Percentiles rank a stretch among this genome's conserved stretches.
phyloP scores from a whole-genome alignment of 352 stramenopile genomes.

The Phytophthora chlamydospora region DNA sequence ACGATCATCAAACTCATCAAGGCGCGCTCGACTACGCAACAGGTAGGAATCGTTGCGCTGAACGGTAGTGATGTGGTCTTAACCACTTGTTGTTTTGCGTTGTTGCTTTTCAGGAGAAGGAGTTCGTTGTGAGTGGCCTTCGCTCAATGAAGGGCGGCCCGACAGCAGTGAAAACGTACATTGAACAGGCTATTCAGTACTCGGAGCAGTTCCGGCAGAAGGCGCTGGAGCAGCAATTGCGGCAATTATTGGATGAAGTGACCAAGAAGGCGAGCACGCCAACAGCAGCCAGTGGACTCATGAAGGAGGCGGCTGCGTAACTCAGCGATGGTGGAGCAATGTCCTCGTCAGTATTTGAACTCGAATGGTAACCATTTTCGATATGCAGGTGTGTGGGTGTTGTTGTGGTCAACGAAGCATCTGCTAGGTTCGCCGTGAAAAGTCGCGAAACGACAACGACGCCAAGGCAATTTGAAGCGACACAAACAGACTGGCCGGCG shows the following conservation, averaged over 20 bases:
- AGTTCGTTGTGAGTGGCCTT: conserved; percentile 78
- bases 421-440: conserved; percentile 28
- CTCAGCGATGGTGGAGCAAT: conserved; percentile 10
- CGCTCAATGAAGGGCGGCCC: conserved; percentile 75
- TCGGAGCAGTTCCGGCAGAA: conserved; percentile 77
- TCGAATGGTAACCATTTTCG: conserved; percentile 22
- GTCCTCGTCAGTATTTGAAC: conserved; percentile 25
- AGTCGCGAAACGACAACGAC: conserved; percentile 54
- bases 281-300: neutral
- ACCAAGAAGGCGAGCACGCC: conserved; percentile 9
- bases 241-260: conserved; percentile 46
- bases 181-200: conserved; percentile 66
- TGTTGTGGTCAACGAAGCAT: conserved; percentile 13
- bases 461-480: conserved; percentile 26
- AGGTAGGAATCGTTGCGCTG: conserved; percentile 41
- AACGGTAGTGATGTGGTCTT: neutral
- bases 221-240: conserved; percentile 54
- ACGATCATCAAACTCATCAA: conserved; percentile 86
- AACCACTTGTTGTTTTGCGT: neutral
- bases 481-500: conserved; percentile 6
- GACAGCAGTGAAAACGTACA: conserved; percentile 69
- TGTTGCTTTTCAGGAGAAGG: conserved; percentile 57
- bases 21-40: conserved; percentile 64
- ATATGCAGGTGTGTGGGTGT: conserved; percentile 11
- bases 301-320: conserved; percentile 23